Evolutionary conservation across 768 basidiomycete genomes (phyloP).

Genomic region (Rhodotorula kratochvilovae): DNA sequence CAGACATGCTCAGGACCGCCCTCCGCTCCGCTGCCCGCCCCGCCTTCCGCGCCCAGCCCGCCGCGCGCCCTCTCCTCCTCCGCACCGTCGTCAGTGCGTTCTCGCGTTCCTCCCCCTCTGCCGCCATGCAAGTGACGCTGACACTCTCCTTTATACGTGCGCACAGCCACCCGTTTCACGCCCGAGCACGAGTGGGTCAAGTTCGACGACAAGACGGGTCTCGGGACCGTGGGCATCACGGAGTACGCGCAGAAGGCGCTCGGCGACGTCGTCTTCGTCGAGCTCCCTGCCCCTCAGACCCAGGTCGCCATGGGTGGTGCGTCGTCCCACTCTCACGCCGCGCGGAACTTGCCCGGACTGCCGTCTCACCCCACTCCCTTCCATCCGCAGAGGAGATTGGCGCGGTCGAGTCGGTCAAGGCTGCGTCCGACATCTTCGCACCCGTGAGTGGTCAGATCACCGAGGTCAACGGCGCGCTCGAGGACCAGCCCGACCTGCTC

Average conservation of each 20-base stretch:
- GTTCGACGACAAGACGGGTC: constrained; percentile 66
- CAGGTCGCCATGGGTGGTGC: constrained; percentile 68
- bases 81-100: constrained; percentile 40
- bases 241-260: constrained; percentile 84
- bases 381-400: constrained; percentile 40
- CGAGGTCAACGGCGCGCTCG: constrained; percentile 70
- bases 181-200: constrained; percentile 79
- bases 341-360: not conserved
- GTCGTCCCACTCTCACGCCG: constrained; percentile 43
- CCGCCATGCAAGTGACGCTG: not conserved
- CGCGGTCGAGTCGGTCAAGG: constrained; percentile 44
- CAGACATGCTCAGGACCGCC: constrained; percentile 24
- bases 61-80: not conserved
- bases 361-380: not conserved
- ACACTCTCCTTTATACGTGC: not conserved
- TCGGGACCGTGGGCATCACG: constrained; percentile 81
- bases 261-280: constrained; percentile 96
- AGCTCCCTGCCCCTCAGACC: constrained; percentile 66
- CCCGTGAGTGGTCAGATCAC: constrained; percentile 80
- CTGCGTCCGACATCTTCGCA: constrained; percentile 57
- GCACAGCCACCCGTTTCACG: constrained; percentile 58
- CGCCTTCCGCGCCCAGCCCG: not conserved
- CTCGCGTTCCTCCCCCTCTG: not conserved
- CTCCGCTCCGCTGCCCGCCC: constrained; percentile 8
- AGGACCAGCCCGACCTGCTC: constrained; percentile 66